phyloP scores from a whole-genome alignment of 495 filamentous ascomycete genomes.

The Xylaria intraflava region DNA sequence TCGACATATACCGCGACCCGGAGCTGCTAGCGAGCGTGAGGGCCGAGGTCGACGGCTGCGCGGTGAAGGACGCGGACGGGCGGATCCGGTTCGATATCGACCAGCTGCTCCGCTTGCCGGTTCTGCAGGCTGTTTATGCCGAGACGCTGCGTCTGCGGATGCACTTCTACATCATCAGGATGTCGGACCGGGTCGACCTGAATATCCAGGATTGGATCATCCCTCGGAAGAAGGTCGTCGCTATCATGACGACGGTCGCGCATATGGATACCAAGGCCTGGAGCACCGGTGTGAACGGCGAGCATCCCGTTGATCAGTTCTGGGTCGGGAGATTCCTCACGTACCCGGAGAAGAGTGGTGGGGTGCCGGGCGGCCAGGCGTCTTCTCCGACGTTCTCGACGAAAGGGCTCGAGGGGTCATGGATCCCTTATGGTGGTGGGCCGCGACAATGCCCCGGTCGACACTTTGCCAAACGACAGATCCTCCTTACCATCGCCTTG shows the following conservation, averaged over 20 bases:
- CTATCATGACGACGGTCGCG: conserved; percentile 19
- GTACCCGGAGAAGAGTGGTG: conserved; percentile 2
- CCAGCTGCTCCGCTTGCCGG: conserved; percentile 16
- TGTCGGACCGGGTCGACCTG: conserved; percentile 17
- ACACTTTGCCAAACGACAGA: conserved; percentile 29
- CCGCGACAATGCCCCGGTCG: conserved; percentile 26
- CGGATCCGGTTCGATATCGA: conserved; percentile 19
- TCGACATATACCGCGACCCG: conserved; percentile 19
- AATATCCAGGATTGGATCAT: conserved; percentile 23
- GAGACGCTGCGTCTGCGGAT: conserved; percentile 28
- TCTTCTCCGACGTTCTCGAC: conserved; percentile 19
- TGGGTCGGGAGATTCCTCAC: conserved; percentile 26
- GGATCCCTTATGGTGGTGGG: conserved; percentile 33
- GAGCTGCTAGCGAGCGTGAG: conserved; percentile 13
- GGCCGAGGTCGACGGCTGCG: conserved; percentile 15
- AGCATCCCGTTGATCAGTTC: conserved; percentile 23
- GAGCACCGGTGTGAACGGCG: conserved; percentile 20
- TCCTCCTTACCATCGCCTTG: conserved; percentile 21
- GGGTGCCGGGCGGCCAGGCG: neutral
- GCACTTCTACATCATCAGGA: conserved; percentile 25
- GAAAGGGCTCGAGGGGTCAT: conserved; percentile 26
- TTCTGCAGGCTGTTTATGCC: conserved; percentile 29
- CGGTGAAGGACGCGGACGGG: conserved; percentile 10
- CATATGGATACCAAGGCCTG: conserved; percentile 26
- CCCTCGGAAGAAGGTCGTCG: conserved; percentile 11